Evolutionary conservation across 768 basidiomycete species (phyloP).

Genomic region (Symmetrospora coprosmae): DNA sequence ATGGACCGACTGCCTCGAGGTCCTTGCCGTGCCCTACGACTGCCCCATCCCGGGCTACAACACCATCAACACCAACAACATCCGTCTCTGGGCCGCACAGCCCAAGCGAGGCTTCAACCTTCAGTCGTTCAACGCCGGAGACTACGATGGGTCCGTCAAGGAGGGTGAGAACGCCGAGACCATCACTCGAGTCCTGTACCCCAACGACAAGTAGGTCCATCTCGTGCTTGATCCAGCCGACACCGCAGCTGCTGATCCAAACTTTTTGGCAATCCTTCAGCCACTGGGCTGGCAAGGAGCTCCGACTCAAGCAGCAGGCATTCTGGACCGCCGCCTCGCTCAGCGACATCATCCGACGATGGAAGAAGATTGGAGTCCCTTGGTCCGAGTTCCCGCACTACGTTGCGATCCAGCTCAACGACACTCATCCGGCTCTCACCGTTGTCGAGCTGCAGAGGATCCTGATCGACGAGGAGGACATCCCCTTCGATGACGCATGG

Average conservation of each 20-base stretch:
- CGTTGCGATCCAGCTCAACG: conserved; percentile 88
- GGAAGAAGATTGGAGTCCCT: conserved; percentile 73
- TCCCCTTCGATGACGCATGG: conserved; percentile 76
- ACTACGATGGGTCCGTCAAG: conserved; percentile 80
- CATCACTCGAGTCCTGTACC: conserved; percentile 89
- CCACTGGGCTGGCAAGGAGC: conserved; percentile 47
- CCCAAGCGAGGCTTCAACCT: conserved; percentile 83
- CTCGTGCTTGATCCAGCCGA: neutral
- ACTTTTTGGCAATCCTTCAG: too few relatives aligned
- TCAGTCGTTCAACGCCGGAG: conserved; percentile 89
- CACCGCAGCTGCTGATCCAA: neutral
- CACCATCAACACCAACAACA: conserved; percentile 76
- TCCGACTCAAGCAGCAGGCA: conserved; percentile 87
- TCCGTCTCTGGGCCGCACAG: conserved; percentile 50
- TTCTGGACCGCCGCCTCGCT: conserved; percentile 55
- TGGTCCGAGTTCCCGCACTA: conserved; percentile 50
- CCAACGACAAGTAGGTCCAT: conserved; percentile 62
- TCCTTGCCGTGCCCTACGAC: conserved; percentile 70
- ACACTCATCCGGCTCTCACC: conserved; percentile 90
- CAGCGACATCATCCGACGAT: conserved; percentile 77
- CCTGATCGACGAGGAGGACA: conserved; percentile 69
- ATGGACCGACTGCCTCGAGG: conserved; percentile 41
- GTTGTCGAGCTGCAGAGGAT: conserved; percentile 91
- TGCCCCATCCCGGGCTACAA: conserved; percentile 74
- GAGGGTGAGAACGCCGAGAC: conserved; percentile 78